These are phyloP conservation scores for Ceratobasidium sp. DNA, from an alignment of 1,284 basidiomycete species.

Conservation along the genomic window DNA sequence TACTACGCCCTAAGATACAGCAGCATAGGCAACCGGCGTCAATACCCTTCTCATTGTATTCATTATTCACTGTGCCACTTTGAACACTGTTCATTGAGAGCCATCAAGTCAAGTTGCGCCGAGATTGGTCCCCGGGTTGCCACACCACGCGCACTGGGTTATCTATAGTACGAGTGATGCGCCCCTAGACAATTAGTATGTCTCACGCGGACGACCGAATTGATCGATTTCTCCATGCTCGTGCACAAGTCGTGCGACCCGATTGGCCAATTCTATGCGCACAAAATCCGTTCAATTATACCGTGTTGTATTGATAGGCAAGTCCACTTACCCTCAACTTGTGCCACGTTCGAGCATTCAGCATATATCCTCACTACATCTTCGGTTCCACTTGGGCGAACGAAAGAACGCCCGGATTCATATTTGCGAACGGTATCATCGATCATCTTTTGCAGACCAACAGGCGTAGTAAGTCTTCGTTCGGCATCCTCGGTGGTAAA, in stretches of 20 bases:
- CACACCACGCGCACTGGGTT: not conserved
- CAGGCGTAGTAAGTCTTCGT: slow-evolving; percentile 79
- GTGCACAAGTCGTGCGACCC: slow-evolving; percentile 80
- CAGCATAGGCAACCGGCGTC: not conserved
- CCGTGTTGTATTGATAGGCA: slow-evolving; percentile 10
- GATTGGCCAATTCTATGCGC: slow-evolving; percentile 72
- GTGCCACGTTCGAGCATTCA: slow-evolving; percentile 76
- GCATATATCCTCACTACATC: slow-evolving; percentile 98
- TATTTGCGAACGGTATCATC: slow-evolving; percentile 83
- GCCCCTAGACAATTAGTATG: slow-evolving; percentile 6
- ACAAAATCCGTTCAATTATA: slow-evolving; percentile 34
- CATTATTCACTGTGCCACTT: slow-evolving; percentile 26
- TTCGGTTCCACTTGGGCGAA: slow-evolving; percentile 96
- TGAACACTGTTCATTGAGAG: slow-evolving; percentile 11
- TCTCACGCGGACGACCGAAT: slow-evolving; percentile 49
- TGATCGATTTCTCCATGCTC: slow-evolving; percentile 75
- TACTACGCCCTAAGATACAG: not conserved
- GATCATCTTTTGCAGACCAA: slow-evolving; percentile 82
- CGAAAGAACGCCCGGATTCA: slow-evolving; percentile 87
- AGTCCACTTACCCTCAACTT: slow-evolving; percentile 75
- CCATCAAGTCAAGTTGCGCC: slow-evolving; percentile 7
- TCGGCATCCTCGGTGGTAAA: slow-evolving; percentile 97
- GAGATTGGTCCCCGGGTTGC: slow-evolving; percentile 1
- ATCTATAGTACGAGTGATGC: not conserved
- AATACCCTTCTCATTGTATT: slow-evolving; percentile 22